A percentile compares a stretch with the other conserved stretches of the same genome.
Evolutionary conservation across 176 grass and related monocot genomes (phyloP).

Genomic region (Rhynchospora pubera): DNA sequence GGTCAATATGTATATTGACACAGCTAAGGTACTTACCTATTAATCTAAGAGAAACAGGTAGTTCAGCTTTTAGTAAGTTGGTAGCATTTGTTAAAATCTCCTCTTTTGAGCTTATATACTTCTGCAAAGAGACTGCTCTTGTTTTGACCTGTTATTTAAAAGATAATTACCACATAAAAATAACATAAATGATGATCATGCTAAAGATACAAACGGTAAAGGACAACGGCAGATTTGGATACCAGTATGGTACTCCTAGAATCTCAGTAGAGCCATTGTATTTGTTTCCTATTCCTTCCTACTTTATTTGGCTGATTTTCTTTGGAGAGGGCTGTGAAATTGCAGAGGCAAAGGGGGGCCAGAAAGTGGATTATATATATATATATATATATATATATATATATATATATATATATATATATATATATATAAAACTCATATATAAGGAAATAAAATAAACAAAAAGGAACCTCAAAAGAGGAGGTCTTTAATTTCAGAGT

Average conservation of each 20-base stretch:
- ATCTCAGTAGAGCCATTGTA: neutral
- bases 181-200: neutral
- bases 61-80: slow-evolving; percentile 79
- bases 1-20: neutral
- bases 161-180: neutral
- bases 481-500: slow-evolving; percentile 94
- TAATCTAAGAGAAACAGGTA: slow-evolving; percentile 89
- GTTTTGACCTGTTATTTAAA: slow-evolving; percentile 64
- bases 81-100: slow-evolving; percentile 70
- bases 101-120: slow-evolving; percentile 72
- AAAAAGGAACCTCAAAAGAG: slow-evolving; percentile 67
- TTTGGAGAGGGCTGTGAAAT: neutral
- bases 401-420: too few relatives aligned
- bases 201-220: slow-evolving; percentile 15
- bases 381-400: too few relatives aligned
- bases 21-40: slow-evolving; percentile 50
- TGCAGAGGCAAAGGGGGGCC: neutral
- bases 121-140: slow-evolving; percentile 57
- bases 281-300: neutral
- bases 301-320: too few relatives aligned
- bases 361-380: neutral
- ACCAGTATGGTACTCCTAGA: slow-evolving; percentile 3
- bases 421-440: neutral
- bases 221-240: neutral
- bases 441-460: neutral